Evolutionary conservation across 352 stramenopile species (phyloP).

Genomic region (Phytophthora cactorum): DNA sequence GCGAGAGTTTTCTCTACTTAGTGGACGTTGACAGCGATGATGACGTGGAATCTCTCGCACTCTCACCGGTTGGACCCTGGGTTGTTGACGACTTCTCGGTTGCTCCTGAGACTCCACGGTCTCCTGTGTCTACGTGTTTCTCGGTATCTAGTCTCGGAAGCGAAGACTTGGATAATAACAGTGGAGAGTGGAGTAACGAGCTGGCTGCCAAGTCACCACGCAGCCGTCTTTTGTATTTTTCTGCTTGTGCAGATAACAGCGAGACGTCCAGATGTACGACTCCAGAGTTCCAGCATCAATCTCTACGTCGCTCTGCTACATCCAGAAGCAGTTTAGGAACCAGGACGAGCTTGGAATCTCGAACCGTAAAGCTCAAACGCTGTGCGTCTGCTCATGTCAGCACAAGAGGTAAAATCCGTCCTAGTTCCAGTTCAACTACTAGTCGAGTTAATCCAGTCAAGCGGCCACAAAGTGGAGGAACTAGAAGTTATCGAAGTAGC

Average conservation of each 20-base stretch:
- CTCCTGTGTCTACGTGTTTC: conserved; percentile 30
- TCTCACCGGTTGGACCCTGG: conserved; percentile 65
- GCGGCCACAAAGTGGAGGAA: conserved; percentile 21
- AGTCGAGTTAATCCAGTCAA: conserved; percentile 13
- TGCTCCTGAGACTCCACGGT: conserved; percentile 17
- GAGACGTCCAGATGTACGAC: conserved; percentile 1
- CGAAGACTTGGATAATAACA: conserved; percentile 34
- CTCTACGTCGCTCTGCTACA: conserved; percentile 25
- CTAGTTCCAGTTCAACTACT: background rate
- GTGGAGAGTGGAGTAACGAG: conserved; percentile 18
- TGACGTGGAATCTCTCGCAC: conserved; percentile 18
- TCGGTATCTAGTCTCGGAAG: conserved; percentile 31
- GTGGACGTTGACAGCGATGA: conserved; percentile 27
- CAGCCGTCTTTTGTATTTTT: conserved; percentile 71
- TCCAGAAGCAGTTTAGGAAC: conserved; percentile 12
- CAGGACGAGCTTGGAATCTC: conserved; percentile 10
- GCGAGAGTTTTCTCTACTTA: conserved; percentile 32
- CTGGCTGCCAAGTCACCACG: conserved; percentile 57
- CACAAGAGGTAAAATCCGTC: conserved; percentile 7
- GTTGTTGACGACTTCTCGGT: conserved; percentile 29
- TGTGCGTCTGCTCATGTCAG: conserved; percentile 36
- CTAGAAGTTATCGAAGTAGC: conserved; percentile 5
- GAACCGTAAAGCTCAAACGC: conserved; percentile 15
- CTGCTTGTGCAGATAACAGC: conserved; percentile 39
- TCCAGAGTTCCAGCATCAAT: background rate